Percentiles rank a stretch among this genome's conserved stretches.
These are phyloP conservation scores for Cordyceps tenuipes DNA, from an alignment of 2,329 filamentous ascomycete genomes.

Conservation along the genomic window DNA sequence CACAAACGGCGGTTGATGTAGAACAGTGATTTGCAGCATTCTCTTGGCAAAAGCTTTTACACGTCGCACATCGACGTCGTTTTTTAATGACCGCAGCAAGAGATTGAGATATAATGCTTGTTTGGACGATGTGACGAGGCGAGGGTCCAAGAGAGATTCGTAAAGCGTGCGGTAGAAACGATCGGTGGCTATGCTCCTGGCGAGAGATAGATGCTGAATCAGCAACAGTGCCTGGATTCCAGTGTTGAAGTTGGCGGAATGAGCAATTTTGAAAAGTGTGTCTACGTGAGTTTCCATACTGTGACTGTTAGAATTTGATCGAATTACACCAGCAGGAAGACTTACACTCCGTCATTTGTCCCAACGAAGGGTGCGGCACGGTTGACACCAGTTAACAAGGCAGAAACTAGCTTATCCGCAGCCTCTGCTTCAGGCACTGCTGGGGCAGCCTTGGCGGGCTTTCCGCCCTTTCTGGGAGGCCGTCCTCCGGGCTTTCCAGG, in stretches of 20 bases:
- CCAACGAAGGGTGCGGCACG: constrained; percentile 89
- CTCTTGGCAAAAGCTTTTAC: constrained; percentile 96
- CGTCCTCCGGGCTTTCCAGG: constrained; percentile 10
- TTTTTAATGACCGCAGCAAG: constrained; percentile 78
- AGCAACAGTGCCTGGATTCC: constrained; percentile 91
- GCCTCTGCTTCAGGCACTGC: constrained; percentile 54
- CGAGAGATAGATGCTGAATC: constrained; percentile 81
- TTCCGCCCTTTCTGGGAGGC: constrained; percentile 20
- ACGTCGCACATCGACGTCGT: constrained; percentile 80
- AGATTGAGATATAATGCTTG: constrained; percentile 93
- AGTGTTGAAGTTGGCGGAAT: constrained; percentile 98
- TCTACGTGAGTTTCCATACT: constrained; percentile 83
- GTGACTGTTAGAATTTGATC: constrained; percentile 5
- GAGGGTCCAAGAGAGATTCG: constrained; percentile 86
- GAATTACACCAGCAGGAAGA: constrained; percentile 8
- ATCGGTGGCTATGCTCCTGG: constrained; percentile 74
- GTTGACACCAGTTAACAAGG: constrained; percentile 88
- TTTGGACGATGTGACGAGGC: constrained; percentile 83
- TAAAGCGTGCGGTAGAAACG: constrained; percentile 94
- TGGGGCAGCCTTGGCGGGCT: constrained; percentile 20
- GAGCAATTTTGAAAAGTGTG: constrained; percentile 89
- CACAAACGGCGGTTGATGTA: constrained; percentile 88
- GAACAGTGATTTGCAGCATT: constrained; percentile 73
- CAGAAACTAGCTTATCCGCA: constrained; percentile 85
- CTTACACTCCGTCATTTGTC: constrained; percentile 65